Evolutionary conservation across 768 basidiomycete genomes (phyloP).

Genomic region (Agaricus subrufescens): DNA sequence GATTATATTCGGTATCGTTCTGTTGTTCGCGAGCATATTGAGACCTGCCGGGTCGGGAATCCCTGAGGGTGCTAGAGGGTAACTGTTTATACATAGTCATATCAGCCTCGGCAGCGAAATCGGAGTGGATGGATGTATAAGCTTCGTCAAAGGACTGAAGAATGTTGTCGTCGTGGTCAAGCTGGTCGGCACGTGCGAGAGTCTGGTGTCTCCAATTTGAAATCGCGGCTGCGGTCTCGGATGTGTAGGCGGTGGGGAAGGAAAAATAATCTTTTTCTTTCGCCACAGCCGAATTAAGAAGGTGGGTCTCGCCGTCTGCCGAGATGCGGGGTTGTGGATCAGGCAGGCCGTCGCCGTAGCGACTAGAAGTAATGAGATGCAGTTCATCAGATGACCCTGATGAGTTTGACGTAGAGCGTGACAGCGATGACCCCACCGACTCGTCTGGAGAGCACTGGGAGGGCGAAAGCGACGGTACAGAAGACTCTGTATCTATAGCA

Average conservation of each 20-base stretch:
- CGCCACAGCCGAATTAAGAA: slow-evolving; percentile 18
- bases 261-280: slow-evolving; percentile 16
- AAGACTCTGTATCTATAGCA: slow-evolving; percentile 17
- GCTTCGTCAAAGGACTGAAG: neutral
- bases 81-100: slow-evolving; percentile 27
- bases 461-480: slow-evolving; percentile 28
- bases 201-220: slow-evolving; percentile 13
- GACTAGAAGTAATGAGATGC: slow-evolving; percentile 12
- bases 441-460: slow-evolving; percentile 6
- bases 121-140: neutral
- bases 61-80: slow-evolving; percentile 24
- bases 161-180: neutral
- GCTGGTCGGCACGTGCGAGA: neutral
- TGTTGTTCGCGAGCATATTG: slow-evolving; percentile 4
- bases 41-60: neutral
- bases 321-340: slow-evolving; percentile 12
- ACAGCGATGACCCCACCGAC: slow-evolving; percentile 24
- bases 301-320: slow-evolving; percentile 12
- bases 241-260: slow-evolving; percentile 16
- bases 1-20: slow-evolving; percentile 5
- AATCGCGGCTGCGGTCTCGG: slow-evolving; percentile 11
- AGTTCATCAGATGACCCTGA: slow-evolving; percentile 19
- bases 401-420: slow-evolving; percentile 36
- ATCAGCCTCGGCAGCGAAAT: slow-evolving; percentile 12
- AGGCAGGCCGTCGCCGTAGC: slow-evolving; percentile 6